Conservation (phyloP, 306 rosid genomes). For the Vigna angularis region DNA sequence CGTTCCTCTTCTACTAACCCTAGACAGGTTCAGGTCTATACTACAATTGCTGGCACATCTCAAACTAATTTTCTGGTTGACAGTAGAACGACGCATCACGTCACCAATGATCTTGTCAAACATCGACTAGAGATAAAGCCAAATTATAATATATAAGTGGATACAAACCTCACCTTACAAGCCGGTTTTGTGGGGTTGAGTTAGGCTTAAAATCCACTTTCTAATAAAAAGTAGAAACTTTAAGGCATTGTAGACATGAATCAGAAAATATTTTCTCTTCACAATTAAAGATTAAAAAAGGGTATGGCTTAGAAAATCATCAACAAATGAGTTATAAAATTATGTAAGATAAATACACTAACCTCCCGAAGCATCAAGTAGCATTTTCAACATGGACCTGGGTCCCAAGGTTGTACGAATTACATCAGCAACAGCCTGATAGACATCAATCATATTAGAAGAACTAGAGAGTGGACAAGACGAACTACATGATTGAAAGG, state of each 20-base stretch:
- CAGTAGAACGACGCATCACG: too few species aligned
- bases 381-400: slow-evolving; percentile 97
- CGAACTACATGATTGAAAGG: not conserved
- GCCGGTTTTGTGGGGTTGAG: too few species aligned
- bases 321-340: not conserved
- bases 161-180: too few species aligned
- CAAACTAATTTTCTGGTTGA: too few species aligned
- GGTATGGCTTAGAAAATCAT: not conserved
- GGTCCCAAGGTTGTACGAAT: slow-evolving; percentile 96
- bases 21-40: too few species aligned
- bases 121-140: too few species aligned
- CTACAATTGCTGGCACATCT: too few species aligned
- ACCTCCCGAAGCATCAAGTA: slow-evolving; percentile 88
- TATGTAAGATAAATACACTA: slow-evolving; percentile 25
- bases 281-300: not conserved
- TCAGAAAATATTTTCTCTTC: not conserved
- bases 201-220: too few species aligned
- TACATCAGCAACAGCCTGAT: slow-evolving; percentile 91
- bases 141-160: too few species aligned
- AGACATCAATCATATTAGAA: slow-evolving; percentile 28
- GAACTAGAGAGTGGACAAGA: slow-evolving; percentile 26
- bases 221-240: not conserved
- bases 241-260: not conserved
- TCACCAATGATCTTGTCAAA: too few species aligned
- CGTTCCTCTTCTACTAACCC: too few species aligned